Evolutionary conservation across 2,329 filamentous ascomycete species (phyloP).

Genomic region (Fusarium graminum): DNA sequence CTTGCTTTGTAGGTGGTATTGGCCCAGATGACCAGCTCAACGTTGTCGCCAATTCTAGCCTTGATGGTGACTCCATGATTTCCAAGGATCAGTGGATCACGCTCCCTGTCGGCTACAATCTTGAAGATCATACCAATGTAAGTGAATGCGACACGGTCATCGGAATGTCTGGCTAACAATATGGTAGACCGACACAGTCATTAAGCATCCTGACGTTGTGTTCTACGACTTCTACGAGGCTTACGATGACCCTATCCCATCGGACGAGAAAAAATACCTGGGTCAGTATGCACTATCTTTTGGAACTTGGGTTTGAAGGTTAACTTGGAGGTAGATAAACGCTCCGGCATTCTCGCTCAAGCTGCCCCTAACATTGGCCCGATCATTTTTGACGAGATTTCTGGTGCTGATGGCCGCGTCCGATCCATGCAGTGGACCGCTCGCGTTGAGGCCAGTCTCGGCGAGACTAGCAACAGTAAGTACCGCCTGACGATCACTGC

Average conservation of each 20-base stretch:
- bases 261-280: neutral
- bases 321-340: neutral
- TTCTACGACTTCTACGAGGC: constrained; percentile 25
- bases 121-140: constrained; percentile 25
- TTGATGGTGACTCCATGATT: constrained; percentile 16
- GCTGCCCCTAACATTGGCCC: constrained; percentile 25
- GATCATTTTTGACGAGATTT: constrained; percentile 17
- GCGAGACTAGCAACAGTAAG: constrained; percentile 16
- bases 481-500: accelerated
- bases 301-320: accelerated
- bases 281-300: neutral
- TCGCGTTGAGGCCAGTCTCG: constrained; percentile 19
- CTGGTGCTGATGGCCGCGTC: constrained; percentile 10
- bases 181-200: constrained; percentile 12
- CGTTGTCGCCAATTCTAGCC: constrained; percentile 9
- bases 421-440: constrained; percentile 24
- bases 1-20: constrained; percentile 2
- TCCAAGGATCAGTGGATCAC: constrained; percentile 15
- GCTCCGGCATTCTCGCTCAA: constrained; percentile 15
- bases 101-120: constrained; percentile 22
- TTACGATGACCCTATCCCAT: constrained; percentile 1
- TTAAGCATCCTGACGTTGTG: constrained; percentile 12
- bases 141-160: accelerated
- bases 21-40: constrained; percentile 18
- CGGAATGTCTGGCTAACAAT: neutral